These are phyloP conservation scores for Phytophthora sp. DNA, from an alignment of 352 stramenopile genomes.

Conservation along the genomic window DNA sequence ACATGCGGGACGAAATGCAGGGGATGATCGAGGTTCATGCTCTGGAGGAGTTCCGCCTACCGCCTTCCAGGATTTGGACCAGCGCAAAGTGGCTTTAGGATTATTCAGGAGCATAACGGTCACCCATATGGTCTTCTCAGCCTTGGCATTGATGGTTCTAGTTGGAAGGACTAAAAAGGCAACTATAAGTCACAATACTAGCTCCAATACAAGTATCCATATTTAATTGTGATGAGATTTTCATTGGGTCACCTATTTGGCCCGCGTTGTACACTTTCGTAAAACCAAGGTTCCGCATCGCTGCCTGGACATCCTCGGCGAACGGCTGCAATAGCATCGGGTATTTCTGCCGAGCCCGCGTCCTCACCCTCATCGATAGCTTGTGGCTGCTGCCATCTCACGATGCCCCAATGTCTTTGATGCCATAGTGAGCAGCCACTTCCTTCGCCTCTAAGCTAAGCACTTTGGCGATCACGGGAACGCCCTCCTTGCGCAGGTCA, in stretches of 20 bases:
- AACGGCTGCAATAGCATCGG: no score
- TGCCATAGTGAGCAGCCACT: neutral
- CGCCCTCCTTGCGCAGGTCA: constrained; percentile 2
- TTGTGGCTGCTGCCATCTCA: neutral
- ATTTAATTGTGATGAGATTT: neutral
- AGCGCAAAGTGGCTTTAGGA: no score
- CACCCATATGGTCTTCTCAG: constrained; percentile 2
- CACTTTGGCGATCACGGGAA: neutral
- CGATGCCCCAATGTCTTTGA: neutral
- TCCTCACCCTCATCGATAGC: neutral
- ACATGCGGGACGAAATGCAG: no score
- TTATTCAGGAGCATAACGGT: constrained; percentile 6
- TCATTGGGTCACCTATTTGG: constrained; percentile 2
- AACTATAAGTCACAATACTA: constrained; percentile 5
- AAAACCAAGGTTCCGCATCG: no score
- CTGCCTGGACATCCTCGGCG: no score
- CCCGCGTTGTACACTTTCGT: constrained; percentile 8
- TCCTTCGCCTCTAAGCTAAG: neutral
- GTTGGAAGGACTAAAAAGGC: constrained; percentile 6
- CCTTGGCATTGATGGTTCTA: constrained; percentile 1
- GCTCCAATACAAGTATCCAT: neutral
- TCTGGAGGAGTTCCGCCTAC: no score
- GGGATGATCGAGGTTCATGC: neutral
- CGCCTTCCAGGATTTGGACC: no score
- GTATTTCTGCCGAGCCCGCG: neutral